These are phyloP conservation scores for Echites panduratus DNA, from an alignment of 257 asterid genomes.

Conservation along the genomic window DNA sequence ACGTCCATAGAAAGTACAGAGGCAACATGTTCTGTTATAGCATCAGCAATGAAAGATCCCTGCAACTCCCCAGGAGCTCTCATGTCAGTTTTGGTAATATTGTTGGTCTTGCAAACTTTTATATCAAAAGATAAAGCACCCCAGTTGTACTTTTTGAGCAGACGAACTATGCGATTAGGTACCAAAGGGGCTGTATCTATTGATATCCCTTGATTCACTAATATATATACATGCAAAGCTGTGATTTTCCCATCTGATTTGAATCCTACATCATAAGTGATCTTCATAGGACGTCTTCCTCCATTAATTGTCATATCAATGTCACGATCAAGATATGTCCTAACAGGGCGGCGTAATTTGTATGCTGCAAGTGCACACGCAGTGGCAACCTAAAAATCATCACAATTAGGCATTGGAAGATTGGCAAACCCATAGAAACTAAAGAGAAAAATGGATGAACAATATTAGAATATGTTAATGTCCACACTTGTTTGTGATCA, in stretches of 20 bases:
- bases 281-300: slow-evolving; percentile 76
- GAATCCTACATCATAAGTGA: slow-evolving; percentile 60
- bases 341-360: slow-evolving; percentile 59
- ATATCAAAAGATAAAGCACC: slow-evolving; percentile 59
- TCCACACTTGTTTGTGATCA: too few species aligned
- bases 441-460: too few species aligned
- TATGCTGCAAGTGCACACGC: slow-evolving; percentile 78
- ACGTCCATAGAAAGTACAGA: slow-evolving; percentile 42
- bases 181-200: slow-evolving; percentile 44
- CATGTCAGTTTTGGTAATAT: slow-evolving; percentile 54
- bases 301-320: slow-evolving; percentile 62
- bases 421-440: too few species aligned
- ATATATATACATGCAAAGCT: slow-evolving; percentile 56
- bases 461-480: too few species aligned
- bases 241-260: slow-evolving; percentile 64
- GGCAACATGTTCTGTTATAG: slow-evolving; percentile 56
- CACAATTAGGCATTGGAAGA: not conserved
- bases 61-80: slow-evolving; percentile 75
- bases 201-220: slow-evolving; percentile 53
- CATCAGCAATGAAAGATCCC: slow-evolving; percentile 62
- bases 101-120: slow-evolving; percentile 67
- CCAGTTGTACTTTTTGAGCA: slow-evolving; percentile 59
- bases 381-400: slow-evolving; percentile 40
- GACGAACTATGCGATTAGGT: slow-evolving; percentile 32
- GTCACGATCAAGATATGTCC: slow-evolving; percentile 51